phyloP scores from a whole-genome alignment of 768 basidiomycete genomes.

The Kwoniella pini region DNA sequence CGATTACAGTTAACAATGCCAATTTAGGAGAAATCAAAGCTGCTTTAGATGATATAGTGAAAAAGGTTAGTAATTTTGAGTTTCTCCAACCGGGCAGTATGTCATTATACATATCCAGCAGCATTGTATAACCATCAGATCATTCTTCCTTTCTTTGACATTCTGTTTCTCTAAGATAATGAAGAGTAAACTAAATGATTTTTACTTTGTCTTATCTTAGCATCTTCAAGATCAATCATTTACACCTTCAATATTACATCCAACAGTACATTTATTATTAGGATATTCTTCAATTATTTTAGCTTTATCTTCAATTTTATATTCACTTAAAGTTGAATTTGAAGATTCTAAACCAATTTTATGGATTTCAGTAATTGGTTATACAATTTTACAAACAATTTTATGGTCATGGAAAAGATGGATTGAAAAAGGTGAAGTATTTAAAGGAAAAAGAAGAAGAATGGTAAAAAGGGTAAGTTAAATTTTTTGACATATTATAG shows the following conservation, averaged over 20 bases:
- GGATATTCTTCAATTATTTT: constrained; percentile 86
- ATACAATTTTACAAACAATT: constrained; percentile 32
- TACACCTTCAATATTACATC: constrained; percentile 81
- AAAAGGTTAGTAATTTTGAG: constrained; percentile 64
- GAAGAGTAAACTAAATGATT: background rate
- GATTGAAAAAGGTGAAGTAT: constrained; percentile 45
- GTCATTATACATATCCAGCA: no score
- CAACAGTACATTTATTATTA: constrained; percentile 79
- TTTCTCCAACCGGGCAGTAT: background rate
- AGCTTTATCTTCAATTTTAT: constrained; percentile 76
- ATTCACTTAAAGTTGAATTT: constrained; percentile 85
- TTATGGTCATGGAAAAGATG: constrained; percentile 47
- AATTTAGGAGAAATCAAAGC: constrained; percentile 61
- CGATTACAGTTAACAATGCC: constrained; percentile 61
- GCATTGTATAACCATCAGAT: no score
- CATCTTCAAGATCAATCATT: constrained; percentile 59
- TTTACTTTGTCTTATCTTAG: constrained; percentile 6
- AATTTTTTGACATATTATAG: no score
- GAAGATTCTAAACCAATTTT: constrained; percentile 80
- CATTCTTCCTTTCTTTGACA: background rate
- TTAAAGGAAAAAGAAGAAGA: constrained; percentile 85
- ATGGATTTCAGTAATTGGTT: constrained; percentile 68
- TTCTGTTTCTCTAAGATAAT: no score
- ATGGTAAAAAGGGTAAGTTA: constrained; percentile 70
- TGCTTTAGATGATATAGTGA: constrained; percentile 78